These are phyloP conservation scores for Jacaranda mimosifolia DNA, from an alignment of 257 asterid genomes.

Conservation along the genomic window DNA sequence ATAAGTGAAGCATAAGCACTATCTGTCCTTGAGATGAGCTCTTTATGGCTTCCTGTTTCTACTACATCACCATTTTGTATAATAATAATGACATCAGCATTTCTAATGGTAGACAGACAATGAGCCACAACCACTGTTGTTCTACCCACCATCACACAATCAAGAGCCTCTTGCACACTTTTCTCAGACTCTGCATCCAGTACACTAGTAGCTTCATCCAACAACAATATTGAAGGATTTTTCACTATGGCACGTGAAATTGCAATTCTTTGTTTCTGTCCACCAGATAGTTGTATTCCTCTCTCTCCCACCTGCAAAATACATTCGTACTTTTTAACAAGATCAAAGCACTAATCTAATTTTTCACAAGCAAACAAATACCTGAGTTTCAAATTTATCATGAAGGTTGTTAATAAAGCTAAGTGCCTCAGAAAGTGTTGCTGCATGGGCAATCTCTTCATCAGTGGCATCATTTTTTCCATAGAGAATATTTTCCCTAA, in stretches of 20 bases:
- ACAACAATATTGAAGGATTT: conserved; percentile 81
- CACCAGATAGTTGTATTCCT: conserved; percentile 98
- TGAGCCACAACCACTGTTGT: conserved; percentile 93
- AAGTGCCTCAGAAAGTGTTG: conserved; percentile 88
- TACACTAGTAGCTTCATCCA: conserved; percentile 99
- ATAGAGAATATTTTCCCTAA: conserved; percentile 83
- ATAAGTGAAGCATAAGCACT: conserved; percentile 88
- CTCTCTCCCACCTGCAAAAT: conserved; percentile 89
- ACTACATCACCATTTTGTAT: conserved; percentile 80
- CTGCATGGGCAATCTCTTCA: conserved; percentile 80
- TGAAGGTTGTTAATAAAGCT: conserved; percentile 88
- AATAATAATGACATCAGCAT: conserved; percentile 87
- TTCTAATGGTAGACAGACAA: conserved; percentile 87
- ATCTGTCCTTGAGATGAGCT: conserved; percentile 76
- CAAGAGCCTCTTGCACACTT: conserved; percentile 97
- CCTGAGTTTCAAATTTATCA: conserved; percentile 91
- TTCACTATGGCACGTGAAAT: conserved; percentile 92
- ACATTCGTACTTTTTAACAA: neutral
- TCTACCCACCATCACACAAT: conserved; percentile 93
- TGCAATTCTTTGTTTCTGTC: conserved; percentile 95
- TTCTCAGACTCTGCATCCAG: conserved; percentile 97
- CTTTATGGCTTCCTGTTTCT: conserved; percentile 92
- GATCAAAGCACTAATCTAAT: neutral
- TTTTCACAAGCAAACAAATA: conserved; percentile 1
- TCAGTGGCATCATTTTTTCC: conserved; percentile 81